Evolutionary conservation across 2,329 filamentous ascomycete species (phyloP), one percentile per base, ranked within the genome.

Genomic region (Colletotrichum lentis): DNA sequence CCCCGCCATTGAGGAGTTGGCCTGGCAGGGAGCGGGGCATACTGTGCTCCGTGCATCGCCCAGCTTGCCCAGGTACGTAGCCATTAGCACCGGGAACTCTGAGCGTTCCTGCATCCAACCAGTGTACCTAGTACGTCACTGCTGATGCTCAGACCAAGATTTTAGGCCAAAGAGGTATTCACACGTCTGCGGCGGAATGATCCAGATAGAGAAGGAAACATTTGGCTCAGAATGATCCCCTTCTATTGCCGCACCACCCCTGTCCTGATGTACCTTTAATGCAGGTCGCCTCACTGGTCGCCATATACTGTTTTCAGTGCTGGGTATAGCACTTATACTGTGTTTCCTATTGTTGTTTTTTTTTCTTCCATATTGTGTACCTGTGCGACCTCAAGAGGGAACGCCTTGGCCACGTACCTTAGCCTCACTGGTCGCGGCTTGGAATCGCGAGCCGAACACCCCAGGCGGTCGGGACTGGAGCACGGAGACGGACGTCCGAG

Each of bases 1-100:
- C 67, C 69, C 67, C 69, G 62, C 67, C 66, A 69, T 61, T 65
- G 37, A 31, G 46, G 65, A 68, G 65, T 55, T 68, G 50, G 65
- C 55, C 62, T 61, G 65, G 61, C 31, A 64, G 54, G 55, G 65
- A 55, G 62, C 62, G 65, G 65, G 65, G 65, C 65, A 68, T 56
- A 56, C 7, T 14, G 62, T 56, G 57, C 62, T 68, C 55, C 55
- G 62, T 65, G 65, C 58, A 55, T 46, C 37, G 49, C 49, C 59
- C 59, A 53, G 47, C 63, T 44, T 37, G 37, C 41, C 49, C 47
- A 54, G 63, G 67, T 62, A 69, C 57, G 66, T 67, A 31, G 55
- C 46, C n/a, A 60, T 64, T 60, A 64, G 62, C 60, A 55, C 56
- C 66, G 27, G 52, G 63, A 58, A 58, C 67, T 57, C 63, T 69